Evolutionary conservation across 371 early-diverging fungal species (phyloP).

Genomic region (Rhizopus sp.): DNA sequence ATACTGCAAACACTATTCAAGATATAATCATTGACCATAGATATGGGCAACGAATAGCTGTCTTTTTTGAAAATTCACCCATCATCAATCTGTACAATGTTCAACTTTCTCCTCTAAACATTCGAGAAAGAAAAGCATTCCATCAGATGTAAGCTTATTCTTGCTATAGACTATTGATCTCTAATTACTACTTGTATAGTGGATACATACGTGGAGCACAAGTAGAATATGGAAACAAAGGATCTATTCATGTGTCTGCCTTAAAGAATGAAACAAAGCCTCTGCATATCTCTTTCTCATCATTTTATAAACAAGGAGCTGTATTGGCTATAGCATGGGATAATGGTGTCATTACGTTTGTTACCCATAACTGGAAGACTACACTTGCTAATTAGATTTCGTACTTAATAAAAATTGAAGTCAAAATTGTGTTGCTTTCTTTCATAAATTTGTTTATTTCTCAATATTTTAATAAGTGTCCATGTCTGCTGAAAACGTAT

Average conservation of each 20-base stretch:
- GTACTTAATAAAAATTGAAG: too few species aligned
- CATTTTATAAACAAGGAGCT: slow-evolving; percentile 17
- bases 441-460: too few species aligned
- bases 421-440: too few species aligned
- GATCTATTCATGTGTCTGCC: slow-evolving; percentile 11
- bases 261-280: slow-evolving; percentile 18
- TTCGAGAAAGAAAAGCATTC: slow-evolving; percentile 20
- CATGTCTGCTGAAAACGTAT: too few species aligned
- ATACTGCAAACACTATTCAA: slow-evolving; percentile 15
- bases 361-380: slow-evolving; percentile 13
- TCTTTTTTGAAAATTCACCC: slow-evolving; percentile 30
- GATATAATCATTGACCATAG: slow-evolving; percentile 35
- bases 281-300: slow-evolving; percentile 23
- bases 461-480: too few species aligned
- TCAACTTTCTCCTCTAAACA: slow-evolving; percentile 13
- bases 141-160: slow-evolving; percentile 25
- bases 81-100: slow-evolving; percentile 29
- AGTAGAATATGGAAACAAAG: slow-evolving; percentile 1
- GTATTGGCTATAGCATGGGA: slow-evolving; percentile 34
- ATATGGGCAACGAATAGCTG: slow-evolving; percentile 35
- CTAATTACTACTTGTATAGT: slow-evolving; percentile 14
- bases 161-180: background rate
- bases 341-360: slow-evolving; percentile 34
- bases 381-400: too few species aligned
- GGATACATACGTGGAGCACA: slow-evolving; percentile 38